Conservation (phyloP, 2,329 filamentous ascomycete species). For the Pseudonectria foliicola region DNA sequence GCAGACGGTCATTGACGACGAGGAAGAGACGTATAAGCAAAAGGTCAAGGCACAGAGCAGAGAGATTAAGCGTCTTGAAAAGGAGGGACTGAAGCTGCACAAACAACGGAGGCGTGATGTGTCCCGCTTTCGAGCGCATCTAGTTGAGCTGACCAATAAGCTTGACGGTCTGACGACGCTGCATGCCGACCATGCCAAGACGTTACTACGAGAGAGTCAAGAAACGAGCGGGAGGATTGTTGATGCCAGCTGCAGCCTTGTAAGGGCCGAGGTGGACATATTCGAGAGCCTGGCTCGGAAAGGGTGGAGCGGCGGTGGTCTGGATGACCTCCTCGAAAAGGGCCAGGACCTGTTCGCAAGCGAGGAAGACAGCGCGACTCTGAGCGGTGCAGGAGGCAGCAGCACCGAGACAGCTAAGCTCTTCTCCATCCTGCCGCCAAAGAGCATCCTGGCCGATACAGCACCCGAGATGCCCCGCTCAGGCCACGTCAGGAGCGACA, state of each 20-base stretch:
- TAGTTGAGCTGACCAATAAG: slow-evolving; percentile 55
- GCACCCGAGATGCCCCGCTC: slow-evolving; percentile 31
- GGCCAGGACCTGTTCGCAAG: slow-evolving; percentile 54
- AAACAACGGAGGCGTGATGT: slow-evolving; percentile 54
- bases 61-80: slow-evolving; percentile 58
- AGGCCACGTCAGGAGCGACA: slow-evolving; percentile 44
- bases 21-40: slow-evolving; percentile 53
- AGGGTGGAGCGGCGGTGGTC: slow-evolving; percentile 59
- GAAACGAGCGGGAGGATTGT: slow-evolving; percentile 56
- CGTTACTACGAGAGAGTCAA: slow-evolving; percentile 55
- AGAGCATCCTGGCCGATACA: slow-evolving; percentile 53
- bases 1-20: slow-evolving; percentile 56
- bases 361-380: slow-evolving; percentile 28
- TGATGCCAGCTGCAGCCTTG: slow-evolving; percentile 57
- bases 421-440: slow-evolving; percentile 58
- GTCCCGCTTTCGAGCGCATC: slow-evolving; percentile 52
- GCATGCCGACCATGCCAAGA: slow-evolving; percentile 54
- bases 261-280: slow-evolving; percentile 62
- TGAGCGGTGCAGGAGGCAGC: slow-evolving; percentile 24
- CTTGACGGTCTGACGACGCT: slow-evolving; percentile 56
- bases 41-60: slow-evolving; percentile 46
- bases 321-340: slow-evolving; percentile 59
- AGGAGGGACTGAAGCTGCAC: slow-evolving; percentile 57
- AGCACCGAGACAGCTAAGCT: slow-evolving; percentile 39
- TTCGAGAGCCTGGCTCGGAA: slow-evolving; percentile 61